Evolutionary conservation across 306 rosid genomes (phyloP), one percentile per base, ranked within the genome.

Genomic region (Vigna nakashimae): DNA sequence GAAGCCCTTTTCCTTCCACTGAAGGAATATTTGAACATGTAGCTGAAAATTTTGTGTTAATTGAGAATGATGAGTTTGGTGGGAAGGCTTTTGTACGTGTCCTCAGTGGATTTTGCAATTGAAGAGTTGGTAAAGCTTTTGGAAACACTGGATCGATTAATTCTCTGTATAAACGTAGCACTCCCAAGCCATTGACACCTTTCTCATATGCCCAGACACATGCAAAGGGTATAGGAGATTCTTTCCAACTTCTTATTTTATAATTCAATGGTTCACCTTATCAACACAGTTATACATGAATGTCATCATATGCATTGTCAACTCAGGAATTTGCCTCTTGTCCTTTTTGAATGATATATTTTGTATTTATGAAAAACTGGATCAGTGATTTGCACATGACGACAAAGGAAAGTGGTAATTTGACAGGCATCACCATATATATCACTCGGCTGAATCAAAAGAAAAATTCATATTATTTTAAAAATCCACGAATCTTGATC

Each of bases 151-250:
- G 22, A 1, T 1, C 22, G 22, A 20, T 20, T 71, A 40, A 40
- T 77, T 57, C 76, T 78, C 69, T 69, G 69, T 3, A 60, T 26
- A 57, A 52, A 34, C 26, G 71, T 63, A 58, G 3, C 82, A 56
- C 60, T 68, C 50, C 69, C 75, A 53, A 53, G 24, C 59, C 12
- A 40, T 11, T 40, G 45, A 12, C 45, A 40, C 45, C 45, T 40
- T 40, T 40, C 45, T 40, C 45, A 40, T 38, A 38, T 53, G 58
- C 75, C 16, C 40, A 30, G n/a, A 58, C 71, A 69, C 63, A 58
- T 78, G 45, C 45, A 26, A 40, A 40, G 71, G 76, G 63, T 5
- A 22, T 13, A 68, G n/a, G 48, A 11, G 49, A 77, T 68, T 68
- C 58, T 46, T 32, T 77, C 59, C 46, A 65, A 40, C 18, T 40